Conservation (phyloP, 192 early-diverging fungal genomes). For the Coemansia sp. region DNA sequence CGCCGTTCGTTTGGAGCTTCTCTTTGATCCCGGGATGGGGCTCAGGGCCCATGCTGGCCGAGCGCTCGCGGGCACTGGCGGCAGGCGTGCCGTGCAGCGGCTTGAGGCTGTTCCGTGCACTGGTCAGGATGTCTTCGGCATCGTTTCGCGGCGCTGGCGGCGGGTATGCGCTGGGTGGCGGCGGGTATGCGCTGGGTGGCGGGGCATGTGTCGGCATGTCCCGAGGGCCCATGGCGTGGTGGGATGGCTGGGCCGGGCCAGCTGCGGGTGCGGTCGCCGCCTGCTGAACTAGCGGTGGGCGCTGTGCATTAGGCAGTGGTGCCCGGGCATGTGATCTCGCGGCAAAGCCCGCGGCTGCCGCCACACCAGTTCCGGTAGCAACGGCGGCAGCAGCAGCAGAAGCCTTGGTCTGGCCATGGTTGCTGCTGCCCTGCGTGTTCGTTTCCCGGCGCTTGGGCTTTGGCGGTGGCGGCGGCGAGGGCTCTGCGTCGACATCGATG, state of each 20-base stretch:
- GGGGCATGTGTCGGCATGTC: no score
- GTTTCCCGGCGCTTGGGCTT: no score
- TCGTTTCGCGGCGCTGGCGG: conserved; percentile 6
- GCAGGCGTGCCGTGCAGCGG: conserved; percentile 2
- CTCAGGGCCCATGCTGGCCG: neutral
- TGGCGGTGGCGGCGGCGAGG: neutral
- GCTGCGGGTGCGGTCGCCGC: no score
- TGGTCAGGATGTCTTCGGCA: conserved; percentile 21
- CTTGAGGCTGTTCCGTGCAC: conserved; percentile 28
- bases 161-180: neutral
- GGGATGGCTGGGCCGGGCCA: no score
- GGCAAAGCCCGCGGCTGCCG: neutral
- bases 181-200: no score
- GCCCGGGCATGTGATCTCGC: no score
- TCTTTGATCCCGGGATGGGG: conserved; percentile 32
- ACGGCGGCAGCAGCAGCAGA: neutral
- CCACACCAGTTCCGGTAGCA: no score
- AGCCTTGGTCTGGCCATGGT: neutral
- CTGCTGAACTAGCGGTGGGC: no score
- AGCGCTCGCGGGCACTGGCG: neutral
- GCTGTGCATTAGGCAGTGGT: no score
- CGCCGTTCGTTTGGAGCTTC: conserved; percentile 35
- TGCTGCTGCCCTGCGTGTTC: no score
- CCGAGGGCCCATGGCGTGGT: no score
- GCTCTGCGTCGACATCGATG: conserved; percentile 20